Percentiles rank a stretch among this genome's conserved stretches.
Conservation (phyloP, 176 grass and related monocot species). For the Triticum urartu region DNA sequence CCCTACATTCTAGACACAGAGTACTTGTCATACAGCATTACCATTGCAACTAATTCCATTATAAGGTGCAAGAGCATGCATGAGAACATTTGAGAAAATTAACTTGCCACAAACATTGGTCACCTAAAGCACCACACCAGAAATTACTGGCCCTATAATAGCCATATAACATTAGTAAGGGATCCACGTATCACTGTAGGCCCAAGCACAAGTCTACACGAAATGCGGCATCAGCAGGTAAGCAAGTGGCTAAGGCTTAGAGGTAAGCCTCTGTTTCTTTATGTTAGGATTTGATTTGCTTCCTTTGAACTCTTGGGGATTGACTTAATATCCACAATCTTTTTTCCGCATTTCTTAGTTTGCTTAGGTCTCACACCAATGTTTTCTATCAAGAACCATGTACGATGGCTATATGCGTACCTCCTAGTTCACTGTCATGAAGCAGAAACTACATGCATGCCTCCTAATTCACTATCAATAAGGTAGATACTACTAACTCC, state of each 20-base stretch:
- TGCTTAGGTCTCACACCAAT: not conserved
- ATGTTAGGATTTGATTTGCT: not conserved
- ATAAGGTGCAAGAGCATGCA: too few species aligned
- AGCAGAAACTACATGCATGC: not conserved
- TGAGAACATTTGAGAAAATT: too few species aligned
- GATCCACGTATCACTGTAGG: not conserved
- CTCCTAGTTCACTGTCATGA: not conserved
- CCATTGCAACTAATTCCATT: too few species aligned
- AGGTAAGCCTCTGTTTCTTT: not conserved
- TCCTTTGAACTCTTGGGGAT: not conserved
- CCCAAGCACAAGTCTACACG: not conserved
- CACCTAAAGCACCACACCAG: not conserved
- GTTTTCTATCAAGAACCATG: too few species aligned
- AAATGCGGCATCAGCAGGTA: not conserved
- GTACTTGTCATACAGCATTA: too few species aligned
- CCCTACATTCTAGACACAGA: too few species aligned
- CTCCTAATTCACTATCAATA: not conserved
- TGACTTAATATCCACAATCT: not conserved
- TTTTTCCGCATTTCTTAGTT: not conserved
- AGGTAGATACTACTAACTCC: not conserved
- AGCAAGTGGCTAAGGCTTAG: not conserved
- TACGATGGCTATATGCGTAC: not conserved
- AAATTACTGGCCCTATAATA: not conserved
- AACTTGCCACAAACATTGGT: too few species aligned
- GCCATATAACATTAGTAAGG: conserved; percentile 2